Percentiles rank a stretch among this genome's conserved stretches.
Conservation (phyloP, 2,329 filamentous ascomycete species). For the Aaosphaeria pasadenensis region DNA sequence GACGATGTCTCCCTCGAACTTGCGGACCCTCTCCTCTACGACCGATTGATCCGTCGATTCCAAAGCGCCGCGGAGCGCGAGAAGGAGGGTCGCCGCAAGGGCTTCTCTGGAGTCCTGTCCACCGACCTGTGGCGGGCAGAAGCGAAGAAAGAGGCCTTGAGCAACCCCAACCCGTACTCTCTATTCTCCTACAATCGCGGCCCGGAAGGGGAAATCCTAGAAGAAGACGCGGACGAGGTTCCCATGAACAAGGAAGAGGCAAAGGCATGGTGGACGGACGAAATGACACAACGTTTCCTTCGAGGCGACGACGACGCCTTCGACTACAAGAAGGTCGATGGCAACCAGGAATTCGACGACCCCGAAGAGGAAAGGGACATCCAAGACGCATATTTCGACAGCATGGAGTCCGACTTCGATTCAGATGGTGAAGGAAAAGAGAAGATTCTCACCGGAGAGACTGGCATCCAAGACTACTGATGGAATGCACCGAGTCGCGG, state of each 20-base stretch:
- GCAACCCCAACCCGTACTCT: slow-evolving; percentile 50
- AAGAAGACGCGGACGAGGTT: slow-evolving; percentile 57
- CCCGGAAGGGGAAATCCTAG: slow-evolving; percentile 55
- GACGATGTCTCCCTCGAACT: slow-evolving; percentile 57
- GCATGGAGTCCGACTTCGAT: slow-evolving; percentile 69
- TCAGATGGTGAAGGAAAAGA: slow-evolving; percentile 43
- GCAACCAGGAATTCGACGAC: slow-evolving; percentile 70
- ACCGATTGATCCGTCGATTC: slow-evolving; percentile 73
- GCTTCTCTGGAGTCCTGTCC: slow-evolving; percentile 76
- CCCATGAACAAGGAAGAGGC: slow-evolving; percentile 64
- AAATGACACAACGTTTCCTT: slow-evolving; percentile 72
- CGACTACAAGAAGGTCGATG: slow-evolving; percentile 70
- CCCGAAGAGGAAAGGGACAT: slow-evolving; percentile 58
- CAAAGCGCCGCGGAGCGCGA: slow-evolving; percentile 72
- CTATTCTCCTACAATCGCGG: slow-evolving; percentile 51
- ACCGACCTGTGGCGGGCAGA: slow-evolving; percentile 75
- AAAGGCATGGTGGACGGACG: slow-evolving; percentile 64
- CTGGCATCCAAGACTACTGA: slow-evolving; percentile 49
- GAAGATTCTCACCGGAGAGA: slow-evolving; percentile 42
- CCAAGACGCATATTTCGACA: slow-evolving; percentile 77
- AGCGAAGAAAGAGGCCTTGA: slow-evolving; percentile 65
- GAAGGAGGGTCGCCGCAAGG: slow-evolving; percentile 68
- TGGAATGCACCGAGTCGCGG: background rate
- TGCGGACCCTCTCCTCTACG: slow-evolving; percentile 76
- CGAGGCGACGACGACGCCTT: slow-evolving; percentile 74